Evolutionary conservation across 1,284 basidiomycete genomes (phyloP), one percentile per base, ranked within the genome.

Genomic region (Ustilago curta): DNA sequence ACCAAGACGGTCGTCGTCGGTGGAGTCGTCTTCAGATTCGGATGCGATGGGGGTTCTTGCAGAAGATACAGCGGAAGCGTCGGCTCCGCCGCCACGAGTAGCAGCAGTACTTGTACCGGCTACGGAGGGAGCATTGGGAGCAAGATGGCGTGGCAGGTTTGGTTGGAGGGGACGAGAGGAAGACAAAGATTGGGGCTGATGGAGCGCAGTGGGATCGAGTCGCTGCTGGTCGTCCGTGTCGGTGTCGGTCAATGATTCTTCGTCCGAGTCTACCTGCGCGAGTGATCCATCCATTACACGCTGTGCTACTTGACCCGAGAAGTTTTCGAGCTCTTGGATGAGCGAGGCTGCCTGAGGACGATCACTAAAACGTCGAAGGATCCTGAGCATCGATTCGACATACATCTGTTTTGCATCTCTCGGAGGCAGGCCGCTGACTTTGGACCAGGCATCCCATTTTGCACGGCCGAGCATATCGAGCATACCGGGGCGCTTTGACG

Each of bases 381-480:
- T 92, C 88, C 93, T 93, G 53, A 95, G 85, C 62, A 97, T 86
- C 16, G 92, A 92, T 70, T 94, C 92, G 4, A 96, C 93, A 85
- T 97, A 97, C 42, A 91, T 86, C 89, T 90, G 91, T 86, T 95
- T 97, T 2, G 95, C 94, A 83, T 95, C 92, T 63, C 88, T 89
- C 31, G 89, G 84, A 62, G 91, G 89, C 37, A 95, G 84, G 70
- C 95, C 93, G 76, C 91, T 91, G 82, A 95, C 93, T 82, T 94
- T 95, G 49, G 91, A 90, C 95, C 95, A 97, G 32, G 93, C 93
- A 86, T 96, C 94, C 95, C 95, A 97, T 87, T 97, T 97, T 19
- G 95, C 95, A 75, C 95, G 88, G 35, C 93, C 94, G 14, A 97
- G 87, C 90, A 97, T 92, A 84, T 98, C 94, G 87, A 91, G 93